Percentiles rank a stretch among this genome's conserved stretches.
Evolutionary conservation across 2,329 filamentous ascomycete genomes (phyloP).

Genomic region (Curvularia verruculosa): DNA sequence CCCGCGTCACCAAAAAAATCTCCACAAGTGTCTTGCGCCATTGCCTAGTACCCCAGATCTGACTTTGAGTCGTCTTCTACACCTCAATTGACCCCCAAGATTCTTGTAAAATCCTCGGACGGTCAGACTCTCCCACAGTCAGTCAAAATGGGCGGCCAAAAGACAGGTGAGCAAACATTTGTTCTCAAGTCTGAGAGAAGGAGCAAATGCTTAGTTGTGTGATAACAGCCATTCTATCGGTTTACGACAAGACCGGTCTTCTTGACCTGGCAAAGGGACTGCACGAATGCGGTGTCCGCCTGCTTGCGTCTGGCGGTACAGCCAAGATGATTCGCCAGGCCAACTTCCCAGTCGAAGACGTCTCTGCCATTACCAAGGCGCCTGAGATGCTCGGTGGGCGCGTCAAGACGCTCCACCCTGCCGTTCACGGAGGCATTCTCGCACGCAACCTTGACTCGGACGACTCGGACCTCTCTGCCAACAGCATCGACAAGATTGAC

Average conservation of each 20-base stretch:
- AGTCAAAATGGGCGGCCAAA: conserved; percentile 45
- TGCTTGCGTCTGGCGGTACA: conserved; percentile 93
- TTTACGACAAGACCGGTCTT: conserved; percentile 92
- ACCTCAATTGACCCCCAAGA: conserved; percentile 22
- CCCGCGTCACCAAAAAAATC: conserved; percentile 26
- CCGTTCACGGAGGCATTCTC: conserved; percentile 83
- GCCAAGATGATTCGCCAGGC: conserved; percentile 96
- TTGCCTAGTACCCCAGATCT: conserved; percentile 28
- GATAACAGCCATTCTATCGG: conserved; percentile 82
- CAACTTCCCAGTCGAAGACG: conserved; percentile 95
- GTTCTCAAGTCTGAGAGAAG: neutral
- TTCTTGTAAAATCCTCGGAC: conserved; percentile 5
- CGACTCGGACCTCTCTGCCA: conserved; percentile 82
- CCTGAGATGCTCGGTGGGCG: conserved; percentile 94
- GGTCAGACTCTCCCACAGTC: conserved; percentile 9
- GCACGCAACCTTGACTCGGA: conserved; percentile 93
- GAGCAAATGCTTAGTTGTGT: conserved; percentile 12
- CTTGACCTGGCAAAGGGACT: conserved; percentile 49
- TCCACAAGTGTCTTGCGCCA: conserved; percentile 24
- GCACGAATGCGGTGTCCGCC: conserved; percentile 51
- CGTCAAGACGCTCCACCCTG: conserved; percentile 96
- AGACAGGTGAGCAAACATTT: conserved; percentile 38
- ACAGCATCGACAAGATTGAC: conserved; percentile 52
- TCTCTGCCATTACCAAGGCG: conserved; percentile 91
- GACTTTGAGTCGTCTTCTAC: conserved; percentile 15